Conservation (phyloP, 345 rosid species). For the Salix caprea region DNA sequence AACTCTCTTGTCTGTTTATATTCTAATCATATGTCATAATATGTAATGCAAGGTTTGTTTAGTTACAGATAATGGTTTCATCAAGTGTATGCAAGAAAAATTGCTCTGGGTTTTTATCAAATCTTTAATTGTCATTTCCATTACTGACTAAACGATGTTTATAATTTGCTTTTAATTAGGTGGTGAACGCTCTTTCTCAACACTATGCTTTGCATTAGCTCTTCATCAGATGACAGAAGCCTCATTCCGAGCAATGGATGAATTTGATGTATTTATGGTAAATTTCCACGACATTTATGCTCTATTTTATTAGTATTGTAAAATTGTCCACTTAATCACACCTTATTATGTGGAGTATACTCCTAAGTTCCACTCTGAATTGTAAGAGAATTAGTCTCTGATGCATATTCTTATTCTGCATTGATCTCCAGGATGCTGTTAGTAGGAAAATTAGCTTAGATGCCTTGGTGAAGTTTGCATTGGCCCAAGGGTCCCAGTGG, state of each 20-base stretch:
- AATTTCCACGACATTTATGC: neutral
- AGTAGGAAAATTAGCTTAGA: slow-evolving; percentile 93
- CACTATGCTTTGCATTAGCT: slow-evolving; percentile 87
- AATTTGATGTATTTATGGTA: slow-evolving; percentile 98
- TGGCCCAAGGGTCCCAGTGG: slow-evolving; percentile 85
- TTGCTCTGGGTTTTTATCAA: neutral
- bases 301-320: neutral
- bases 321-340: neutral
- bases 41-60: neutral
- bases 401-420: neutral
- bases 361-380: neutral
- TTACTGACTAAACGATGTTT: slow-evolving; percentile 3
- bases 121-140: no score
- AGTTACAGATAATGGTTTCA: no score
- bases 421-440: slow-evolving; percentile 73
- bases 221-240: slow-evolving; percentile 93
- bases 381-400: neutral
- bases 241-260: slow-evolving; percentile 98
- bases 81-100: neutral
- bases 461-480: slow-evolving; percentile 79
- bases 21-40: no score
- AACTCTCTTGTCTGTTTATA: neutral
- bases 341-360: neutral
- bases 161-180: slow-evolving; percentile 40
- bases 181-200: slow-evolving; percentile 96